Evolutionary conservation across 192 early-diverging fungal genomes (phyloP).

Genomic region (Mortierella alpina): DNA sequence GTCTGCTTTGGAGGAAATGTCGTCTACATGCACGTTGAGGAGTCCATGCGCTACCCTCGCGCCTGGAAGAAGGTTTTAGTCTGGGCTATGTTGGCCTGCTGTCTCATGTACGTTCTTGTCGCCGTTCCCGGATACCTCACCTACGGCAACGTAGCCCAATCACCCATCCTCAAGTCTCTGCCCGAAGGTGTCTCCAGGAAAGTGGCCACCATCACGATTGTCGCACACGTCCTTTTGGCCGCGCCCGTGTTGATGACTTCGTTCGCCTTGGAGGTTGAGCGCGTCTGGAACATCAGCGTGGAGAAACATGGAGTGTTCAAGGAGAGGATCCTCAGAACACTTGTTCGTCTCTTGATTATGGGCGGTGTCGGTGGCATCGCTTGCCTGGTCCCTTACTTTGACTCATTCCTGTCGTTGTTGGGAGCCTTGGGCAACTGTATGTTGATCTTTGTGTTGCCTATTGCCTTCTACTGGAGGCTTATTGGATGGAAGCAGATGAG

Average conservation of each 20-base stretch:
- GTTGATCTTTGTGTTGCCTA: slow-evolving; percentile 69
- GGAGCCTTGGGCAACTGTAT: slow-evolving; percentile 66
- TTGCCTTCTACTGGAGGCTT: slow-evolving; percentile 61
- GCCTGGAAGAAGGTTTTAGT: slow-evolving; percentile 67
- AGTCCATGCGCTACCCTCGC: slow-evolving; percentile 67
- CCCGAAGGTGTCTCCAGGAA: slow-evolving; percentile 61
- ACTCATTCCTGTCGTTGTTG: slow-evolving; percentile 68
- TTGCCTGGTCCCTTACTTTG: slow-evolving; percentile 67
- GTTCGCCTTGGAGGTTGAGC: slow-evolving; percentile 72
- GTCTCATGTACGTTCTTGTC: slow-evolving; percentile 70
- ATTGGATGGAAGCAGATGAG: slow-evolving; percentile 58
- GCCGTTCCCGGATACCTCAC: slow-evolving; percentile 71
- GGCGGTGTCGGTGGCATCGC: slow-evolving; percentile 54
- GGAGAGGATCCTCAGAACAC: slow-evolving; percentile 56
- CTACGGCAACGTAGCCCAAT: slow-evolving; percentile 65
- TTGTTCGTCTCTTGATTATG: slow-evolving; percentile 62
- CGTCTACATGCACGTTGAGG: slow-evolving; percentile 77
- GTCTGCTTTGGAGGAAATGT: slow-evolving; percentile 80
- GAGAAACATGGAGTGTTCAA: slow-evolving; percentile 36
- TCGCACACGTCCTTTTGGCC: slow-evolving; percentile 73
- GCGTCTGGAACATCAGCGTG: slow-evolving; percentile 59
- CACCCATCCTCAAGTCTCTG: slow-evolving; percentile 70
- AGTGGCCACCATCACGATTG: slow-evolving; percentile 68
- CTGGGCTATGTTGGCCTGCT: slow-evolving; percentile 64
- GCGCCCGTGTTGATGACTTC: slow-evolving; percentile 73